Conservation (phyloP, 2,329 filamentous ascomycete genomes). For the Meredithiella fracta region DNA sequence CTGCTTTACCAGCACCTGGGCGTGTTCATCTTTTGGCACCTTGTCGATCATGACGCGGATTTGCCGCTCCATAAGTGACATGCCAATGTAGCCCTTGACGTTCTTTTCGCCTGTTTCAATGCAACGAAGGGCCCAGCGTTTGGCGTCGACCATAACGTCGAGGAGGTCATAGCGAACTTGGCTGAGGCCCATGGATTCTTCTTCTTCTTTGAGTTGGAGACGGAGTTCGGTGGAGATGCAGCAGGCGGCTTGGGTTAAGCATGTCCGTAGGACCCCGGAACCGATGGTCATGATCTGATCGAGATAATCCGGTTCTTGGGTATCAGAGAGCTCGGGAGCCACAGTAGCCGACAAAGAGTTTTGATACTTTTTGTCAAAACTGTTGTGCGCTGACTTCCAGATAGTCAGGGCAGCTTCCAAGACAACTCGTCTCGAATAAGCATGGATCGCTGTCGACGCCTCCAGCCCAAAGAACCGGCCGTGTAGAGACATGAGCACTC, state of each 20-base stretch:
- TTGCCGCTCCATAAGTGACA: conserved; percentile 24
- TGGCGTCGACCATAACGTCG: conserved; percentile 25
- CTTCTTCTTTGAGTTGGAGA: conserved; percentile 25
- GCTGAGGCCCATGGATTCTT: conserved; percentile 21
- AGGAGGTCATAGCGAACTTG: conserved; percentile 27
- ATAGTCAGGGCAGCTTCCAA: conserved; percentile 32
- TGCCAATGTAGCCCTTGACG: conserved; percentile 33
- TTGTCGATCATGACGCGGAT: conserved; percentile 27
- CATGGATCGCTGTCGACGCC: conserved; percentile 28
- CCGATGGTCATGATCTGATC: conserved; percentile 24
- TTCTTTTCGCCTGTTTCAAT: conserved; percentile 38
- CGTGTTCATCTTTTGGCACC: conserved; percentile 21
- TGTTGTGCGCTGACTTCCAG: conserved; percentile 25
- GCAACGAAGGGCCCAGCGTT: conserved; percentile 24
- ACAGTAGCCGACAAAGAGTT: not conserved
- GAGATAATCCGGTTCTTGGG: conserved; percentile 20
- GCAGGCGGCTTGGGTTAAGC: conserved; percentile 22
- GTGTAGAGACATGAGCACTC: conserved; percentile 40
- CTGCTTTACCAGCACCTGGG: conserved; percentile 22
- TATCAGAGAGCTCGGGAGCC: not conserved
- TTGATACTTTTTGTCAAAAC: not conserved
- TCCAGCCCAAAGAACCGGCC: conserved; percentile 31
- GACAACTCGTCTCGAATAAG: conserved; percentile 33
- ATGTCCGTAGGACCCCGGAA: conserved; percentile 26
- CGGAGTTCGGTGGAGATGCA: conserved; percentile 27